A percentile compares a stretch with the other conserved stretches of the same genome.
These are phyloP conservation scores for Incumbomyces delicatus DNA, from an alignment of 2,329 filamentous ascomycete genomes.

Conservation along the genomic window DNA sequence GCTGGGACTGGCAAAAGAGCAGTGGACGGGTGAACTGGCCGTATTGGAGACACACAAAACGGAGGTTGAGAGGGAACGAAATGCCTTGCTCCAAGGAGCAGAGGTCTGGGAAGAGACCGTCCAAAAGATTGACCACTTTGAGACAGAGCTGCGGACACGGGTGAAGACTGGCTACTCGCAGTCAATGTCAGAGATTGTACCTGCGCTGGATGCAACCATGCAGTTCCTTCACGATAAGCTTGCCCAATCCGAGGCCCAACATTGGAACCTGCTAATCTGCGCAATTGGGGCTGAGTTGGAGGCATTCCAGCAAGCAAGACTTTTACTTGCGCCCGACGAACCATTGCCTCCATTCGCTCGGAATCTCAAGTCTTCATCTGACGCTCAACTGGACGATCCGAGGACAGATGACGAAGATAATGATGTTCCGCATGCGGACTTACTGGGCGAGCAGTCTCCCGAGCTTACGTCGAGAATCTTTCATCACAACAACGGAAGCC, in stretches of 20 bases:
- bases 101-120: constrained; percentile 49
- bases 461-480: neutral
- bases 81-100: constrained; percentile 50
- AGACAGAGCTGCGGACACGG: constrained; percentile 35
- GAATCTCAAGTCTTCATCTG: too few relatives aligned
- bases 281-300: constrained; percentile 55
- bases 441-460: neutral
- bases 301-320: constrained; percentile 36
- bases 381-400: too few relatives aligned
- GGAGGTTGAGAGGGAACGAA: constrained; percentile 43
- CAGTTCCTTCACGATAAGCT: constrained; percentile 40
- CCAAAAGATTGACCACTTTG: constrained; percentile 43
- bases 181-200: constrained; percentile 8
- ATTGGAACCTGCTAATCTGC: constrained; percentile 53
- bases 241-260: constrained; percentile 40
- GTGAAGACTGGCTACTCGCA: constrained; percentile 1
- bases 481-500: constrained; percentile 6
- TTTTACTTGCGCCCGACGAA: constrained; percentile 28
- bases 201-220: constrained; percentile 13
- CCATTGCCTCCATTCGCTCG: constrained; percentile 3
- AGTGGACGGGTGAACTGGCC: constrained; percentile 44
- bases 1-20: constrained; percentile 49
- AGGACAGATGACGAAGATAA: constrained; percentile 7
- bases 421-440: constrained; percentile 9
- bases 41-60: constrained; percentile 35